phyloP scores from a whole-genome alignment of 2,329 filamentous ascomycete genomes.

The Drechslerella coelobrocha region DNA sequence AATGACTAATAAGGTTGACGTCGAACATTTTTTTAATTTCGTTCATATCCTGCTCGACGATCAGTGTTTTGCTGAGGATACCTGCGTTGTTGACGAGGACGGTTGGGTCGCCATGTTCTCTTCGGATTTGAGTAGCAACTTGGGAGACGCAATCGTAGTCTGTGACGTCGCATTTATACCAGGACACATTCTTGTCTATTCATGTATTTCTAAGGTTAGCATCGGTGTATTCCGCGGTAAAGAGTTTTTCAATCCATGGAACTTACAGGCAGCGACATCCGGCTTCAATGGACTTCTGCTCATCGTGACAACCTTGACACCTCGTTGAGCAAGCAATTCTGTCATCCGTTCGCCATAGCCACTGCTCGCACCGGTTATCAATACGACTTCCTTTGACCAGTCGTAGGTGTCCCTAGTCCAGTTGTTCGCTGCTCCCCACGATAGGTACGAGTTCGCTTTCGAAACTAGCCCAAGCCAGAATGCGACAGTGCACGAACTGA shows the following conservation, averaged over 20 bases:
- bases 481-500: not conserved
- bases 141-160: not conserved
- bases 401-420: slow-evolving; percentile 20
- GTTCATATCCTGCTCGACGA: slow-evolving; percentile 3
- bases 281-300: slow-evolving; percentile 4
- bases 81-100: slow-evolving; percentile 59
- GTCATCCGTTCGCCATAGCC: slow-evolving; percentile 20
- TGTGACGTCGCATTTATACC: slow-evolving; percentile 13
- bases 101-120: slow-evolving; percentile 57
- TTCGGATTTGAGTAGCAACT: slow-evolving; percentile 56
- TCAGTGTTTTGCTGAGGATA: slow-evolving; percentile 56
- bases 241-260: not conserved
- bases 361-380: slow-evolving; percentile 20
- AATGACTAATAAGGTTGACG: slow-evolving; percentile 73
- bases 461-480: slow-evolving; percentile 1
- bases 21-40: slow-evolving; percentile 62
- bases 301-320: slow-evolving; percentile 10
- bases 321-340: slow-evolving; percentile 8
- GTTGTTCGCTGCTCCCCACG: slow-evolving; percentile 14
- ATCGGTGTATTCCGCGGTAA: no score
- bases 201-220: not conserved
- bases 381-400: slow-evolving; percentile 20
- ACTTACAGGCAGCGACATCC: slow-evolving; percentile 11
- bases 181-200: slow-evolving; percentile 14
- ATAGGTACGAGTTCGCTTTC: slow-evolving; percentile 15